phyloP scores from a whole-genome alignment of 768 basidiomycete genomes.

The Mycena haematopus region DNA sequence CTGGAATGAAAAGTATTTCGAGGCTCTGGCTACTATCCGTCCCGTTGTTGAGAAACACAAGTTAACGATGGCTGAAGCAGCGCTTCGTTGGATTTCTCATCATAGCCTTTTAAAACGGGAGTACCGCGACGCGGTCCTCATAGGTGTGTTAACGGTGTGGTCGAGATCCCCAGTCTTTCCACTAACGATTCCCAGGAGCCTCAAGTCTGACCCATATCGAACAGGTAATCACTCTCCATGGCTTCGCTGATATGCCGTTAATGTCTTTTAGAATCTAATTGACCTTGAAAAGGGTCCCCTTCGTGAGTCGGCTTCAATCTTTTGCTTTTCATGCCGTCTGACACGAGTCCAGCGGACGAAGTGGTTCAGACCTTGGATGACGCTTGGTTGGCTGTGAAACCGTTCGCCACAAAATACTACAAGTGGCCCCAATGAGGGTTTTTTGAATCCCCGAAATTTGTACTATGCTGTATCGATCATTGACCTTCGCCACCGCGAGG shows the following conservation, averaged over 20 bases:
- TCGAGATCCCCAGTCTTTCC: too few relatives aligned
- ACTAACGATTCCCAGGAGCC: slow-evolving; percentile 37
- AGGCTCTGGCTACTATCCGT: slow-evolving; percentile 51
- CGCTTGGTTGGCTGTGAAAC: slow-evolving; percentile 54
- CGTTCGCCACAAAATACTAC: slow-evolving; percentile 49
- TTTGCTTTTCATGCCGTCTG: background rate
- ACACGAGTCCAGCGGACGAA: slow-evolving; percentile 47
- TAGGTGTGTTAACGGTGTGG: slow-evolving; percentile 43
- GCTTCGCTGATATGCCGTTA: background rate
- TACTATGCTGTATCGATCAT: slow-evolving; percentile 54
- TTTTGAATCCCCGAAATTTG: background rate
- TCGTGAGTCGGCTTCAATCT: slow-evolving; percentile 39
- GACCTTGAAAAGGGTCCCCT: slow-evolving; percentile 66
- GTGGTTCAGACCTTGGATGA: slow-evolving; percentile 56
- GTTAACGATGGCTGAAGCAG: slow-evolving; percentile 58
- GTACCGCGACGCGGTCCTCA: slow-evolving; percentile 58
- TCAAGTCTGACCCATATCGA: slow-evolving; percentile 63
- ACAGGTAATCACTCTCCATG: slow-evolving; percentile 39
- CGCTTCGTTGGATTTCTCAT: slow-evolving; percentile 67
- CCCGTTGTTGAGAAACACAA: slow-evolving; percentile 51
- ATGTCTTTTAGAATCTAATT: slow-evolving; percentile 45
- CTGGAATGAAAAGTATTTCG: slow-evolving; percentile 62
- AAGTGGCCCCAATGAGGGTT: slow-evolving; percentile 24
- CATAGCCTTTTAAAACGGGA: slow-evolving; percentile 58
- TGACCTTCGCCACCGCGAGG: slow-evolving; percentile 69